Evolutionary conservation across 2,329 filamentous ascomycete species (phyloP).

Genomic region (Fusarium liriodendri): DNA sequence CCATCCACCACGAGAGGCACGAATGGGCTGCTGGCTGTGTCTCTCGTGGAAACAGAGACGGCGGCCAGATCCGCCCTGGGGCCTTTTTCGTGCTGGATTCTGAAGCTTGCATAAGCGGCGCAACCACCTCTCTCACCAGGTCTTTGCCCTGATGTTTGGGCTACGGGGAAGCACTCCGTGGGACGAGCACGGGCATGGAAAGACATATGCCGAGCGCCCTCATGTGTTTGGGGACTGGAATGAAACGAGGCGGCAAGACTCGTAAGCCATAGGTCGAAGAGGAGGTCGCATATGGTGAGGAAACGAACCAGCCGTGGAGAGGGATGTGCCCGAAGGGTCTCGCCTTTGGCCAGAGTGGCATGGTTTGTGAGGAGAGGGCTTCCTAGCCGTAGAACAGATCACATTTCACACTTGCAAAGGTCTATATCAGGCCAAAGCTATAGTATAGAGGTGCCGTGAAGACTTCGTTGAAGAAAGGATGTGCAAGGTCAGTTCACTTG

Average conservation of each 20-base stretch:
- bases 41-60: conserved; percentile 35
- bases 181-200: conserved; percentile 6
- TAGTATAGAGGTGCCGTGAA: conserved; percentile 8
- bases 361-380: conserved; percentile 21
- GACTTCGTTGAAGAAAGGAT: conserved; percentile 8
- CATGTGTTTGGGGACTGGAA: conserved; percentile 11
- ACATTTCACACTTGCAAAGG: conserved; percentile 30
- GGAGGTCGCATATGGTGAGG: conserved; percentile 29
- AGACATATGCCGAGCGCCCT: conserved; percentile 18
- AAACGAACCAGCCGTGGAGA: conserved; percentile 24
- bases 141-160: conserved; percentile 21
- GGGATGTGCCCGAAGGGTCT: conserved; percentile 16
- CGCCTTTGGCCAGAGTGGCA: conserved; percentile 7
- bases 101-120: conserved; percentile 47
- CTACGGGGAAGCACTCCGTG: conserved; percentile 31
- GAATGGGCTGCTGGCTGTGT: conserved; percentile 38
- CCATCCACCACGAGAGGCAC: conserved; percentile 28
- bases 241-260: conserved; percentile 30
- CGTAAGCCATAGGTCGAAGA: conserved; percentile 27
- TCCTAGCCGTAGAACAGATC: conserved; percentile 34
- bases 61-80: conserved; percentile 34
- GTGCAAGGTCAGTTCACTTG: conserved; percentile 2
- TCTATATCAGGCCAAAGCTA: conserved; percentile 16
- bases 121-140: conserved; percentile 24
- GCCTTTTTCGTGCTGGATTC: conserved; percentile 32